These are phyloP conservation scores for Pulveroboletus sp. DNA, from an alignment of 768 basidiomycete species.

Conservation along the genomic window DNA sequence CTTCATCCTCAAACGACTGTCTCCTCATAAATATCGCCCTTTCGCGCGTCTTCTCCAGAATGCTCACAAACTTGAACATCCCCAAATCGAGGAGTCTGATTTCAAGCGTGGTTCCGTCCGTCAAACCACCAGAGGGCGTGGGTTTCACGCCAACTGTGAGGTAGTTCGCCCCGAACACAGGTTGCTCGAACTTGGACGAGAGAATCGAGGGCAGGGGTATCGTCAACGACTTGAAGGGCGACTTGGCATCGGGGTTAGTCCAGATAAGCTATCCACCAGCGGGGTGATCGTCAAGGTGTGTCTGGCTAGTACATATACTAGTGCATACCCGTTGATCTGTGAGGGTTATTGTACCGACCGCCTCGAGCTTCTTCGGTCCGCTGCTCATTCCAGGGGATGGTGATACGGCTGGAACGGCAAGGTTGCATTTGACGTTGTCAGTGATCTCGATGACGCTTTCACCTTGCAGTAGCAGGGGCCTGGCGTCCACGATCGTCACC, in stretches of 20 bases:
- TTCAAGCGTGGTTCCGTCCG: slow-evolving; percentile 59
- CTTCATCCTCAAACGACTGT: slow-evolving; percentile 37
- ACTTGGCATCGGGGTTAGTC: slow-evolving; percentile 33
- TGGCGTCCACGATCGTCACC: slow-evolving; percentile 55
- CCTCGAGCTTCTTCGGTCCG: slow-evolving; percentile 54
- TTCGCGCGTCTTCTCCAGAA: slow-evolving; percentile 75
- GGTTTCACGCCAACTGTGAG: slow-evolving; percentile 64
- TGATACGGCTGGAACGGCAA: slow-evolving; percentile 54
- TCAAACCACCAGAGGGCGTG: slow-evolving; percentile 60
- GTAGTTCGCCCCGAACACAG: slow-evolving; percentile 65
- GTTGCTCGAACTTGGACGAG: slow-evolving; percentile 71
- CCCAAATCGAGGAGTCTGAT: slow-evolving; percentile 62
- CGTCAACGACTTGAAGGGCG: slow-evolving; percentile 40
- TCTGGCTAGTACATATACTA: neutral
- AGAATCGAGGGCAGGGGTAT: slow-evolving; percentile 62
- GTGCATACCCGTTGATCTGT: slow-evolving; percentile 68
- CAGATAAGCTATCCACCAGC: slow-evolving; percentile 54
- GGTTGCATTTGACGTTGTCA: slow-evolving; percentile 54
- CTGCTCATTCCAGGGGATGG: slow-evolving; percentile 48
- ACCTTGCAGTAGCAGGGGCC: slow-evolving; percentile 58
- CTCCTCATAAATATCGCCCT: slow-evolving; percentile 70
- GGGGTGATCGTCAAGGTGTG: slow-evolving; percentile 3
- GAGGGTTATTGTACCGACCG: slow-evolving; percentile 53
- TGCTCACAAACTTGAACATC: slow-evolving; percentile 68
- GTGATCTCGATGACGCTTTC: slow-evolving; percentile 57